Conservation (phyloP, 2,329 filamentous ascomycete species). For the Colletotrichum cuscutae region DNA sequence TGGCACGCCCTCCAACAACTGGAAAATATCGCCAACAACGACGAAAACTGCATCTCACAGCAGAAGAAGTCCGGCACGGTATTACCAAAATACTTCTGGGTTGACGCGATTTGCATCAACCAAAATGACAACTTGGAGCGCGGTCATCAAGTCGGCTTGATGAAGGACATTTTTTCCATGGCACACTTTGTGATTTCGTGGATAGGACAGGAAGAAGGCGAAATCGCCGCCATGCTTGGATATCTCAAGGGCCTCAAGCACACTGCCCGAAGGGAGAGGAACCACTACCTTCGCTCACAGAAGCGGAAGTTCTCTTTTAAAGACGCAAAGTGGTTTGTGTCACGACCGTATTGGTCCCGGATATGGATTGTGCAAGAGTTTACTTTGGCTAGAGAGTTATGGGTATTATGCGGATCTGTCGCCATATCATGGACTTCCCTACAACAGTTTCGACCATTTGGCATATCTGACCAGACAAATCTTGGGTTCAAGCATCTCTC, state of each 20-base stretch:
- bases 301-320: constrained; percentile 13
- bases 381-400: not conserved
- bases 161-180: constrained; percentile 50
- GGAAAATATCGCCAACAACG: not conserved
- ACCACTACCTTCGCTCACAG: constrained; percentile 31
- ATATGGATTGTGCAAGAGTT: constrained; percentile 25
- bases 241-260: constrained; percentile 37
- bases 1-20: constrained; percentile 12
- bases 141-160: constrained; percentile 49
- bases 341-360: constrained; percentile 6
- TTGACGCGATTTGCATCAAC: constrained; percentile 53
- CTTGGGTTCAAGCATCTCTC: constrained; percentile 17
- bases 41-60: not conserved
- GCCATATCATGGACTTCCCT: not conserved
- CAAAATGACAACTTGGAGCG: constrained; percentile 48
- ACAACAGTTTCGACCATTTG: constrained; percentile 10
- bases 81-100: constrained; percentile 43
- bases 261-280: constrained; percentile 36
- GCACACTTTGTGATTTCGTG: constrained; percentile 47
- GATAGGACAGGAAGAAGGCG: constrained; percentile 40
- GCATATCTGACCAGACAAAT: constrained; percentile 4
- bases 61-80: not conserved
- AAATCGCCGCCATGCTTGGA: not conserved
- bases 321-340: constrained; percentile 7
- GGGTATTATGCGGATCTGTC: constrained; percentile 9